A percentile compares a stretch with the other conserved stretches of the same genome.
Conservation (phyloP, 345 rosid genomes). For the Bruguiera gymnorhiza region DNA sequence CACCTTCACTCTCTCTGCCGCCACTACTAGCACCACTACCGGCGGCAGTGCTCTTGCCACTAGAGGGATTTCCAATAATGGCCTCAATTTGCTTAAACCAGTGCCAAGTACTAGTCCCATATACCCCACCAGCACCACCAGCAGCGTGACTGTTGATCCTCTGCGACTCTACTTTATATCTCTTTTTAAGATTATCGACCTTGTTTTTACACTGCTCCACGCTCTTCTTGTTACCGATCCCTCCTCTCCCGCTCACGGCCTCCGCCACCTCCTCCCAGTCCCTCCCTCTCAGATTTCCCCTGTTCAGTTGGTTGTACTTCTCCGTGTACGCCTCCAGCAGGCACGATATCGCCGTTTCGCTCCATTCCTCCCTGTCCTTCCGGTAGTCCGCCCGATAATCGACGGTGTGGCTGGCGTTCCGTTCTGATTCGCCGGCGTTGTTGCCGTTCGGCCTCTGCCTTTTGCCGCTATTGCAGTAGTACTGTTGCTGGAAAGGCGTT, state of each 20-base stretch:
- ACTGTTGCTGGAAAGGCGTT: conserved; percentile 4
- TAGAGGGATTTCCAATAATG: conserved; percentile 54
- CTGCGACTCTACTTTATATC: conserved; percentile 82
- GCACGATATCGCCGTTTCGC: conserved; percentile 77
- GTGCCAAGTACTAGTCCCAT: conserved; percentile 81
- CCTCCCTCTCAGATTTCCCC: conserved; percentile 83
- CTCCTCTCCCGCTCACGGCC: conserved; percentile 66
- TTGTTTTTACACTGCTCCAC: conserved; percentile 83
- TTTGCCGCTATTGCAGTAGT: conserved; percentile 13
- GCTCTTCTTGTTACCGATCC: conserved; percentile 50
- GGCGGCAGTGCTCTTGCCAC: conserved; percentile 2
- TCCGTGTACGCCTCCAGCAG: conserved; percentile 77
- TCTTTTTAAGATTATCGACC: conserved; percentile 84
- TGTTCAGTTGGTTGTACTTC: conserved; percentile 68
- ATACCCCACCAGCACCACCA: not conserved
- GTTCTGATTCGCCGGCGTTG: conserved; percentile 2
- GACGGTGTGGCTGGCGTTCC: not conserved
- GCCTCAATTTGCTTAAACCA: conserved; percentile 88
- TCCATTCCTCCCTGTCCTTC: conserved; percentile 96
- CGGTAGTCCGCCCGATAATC: conserved; percentile 41
- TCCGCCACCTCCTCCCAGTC: conserved; percentile 97
- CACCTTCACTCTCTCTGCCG: conserved; percentile 7
- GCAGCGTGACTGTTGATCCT: conserved; percentile 39
- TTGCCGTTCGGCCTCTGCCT: conserved; percentile 16
- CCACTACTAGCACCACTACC: conserved; percentile 6